A percentile compares a stretch with the other conserved stretches of the same genome.
Evolutionary conservation across 495 filamentous ascomycete genomes (phyloP).

Genomic region (Cudoniella acicularis): DNA sequence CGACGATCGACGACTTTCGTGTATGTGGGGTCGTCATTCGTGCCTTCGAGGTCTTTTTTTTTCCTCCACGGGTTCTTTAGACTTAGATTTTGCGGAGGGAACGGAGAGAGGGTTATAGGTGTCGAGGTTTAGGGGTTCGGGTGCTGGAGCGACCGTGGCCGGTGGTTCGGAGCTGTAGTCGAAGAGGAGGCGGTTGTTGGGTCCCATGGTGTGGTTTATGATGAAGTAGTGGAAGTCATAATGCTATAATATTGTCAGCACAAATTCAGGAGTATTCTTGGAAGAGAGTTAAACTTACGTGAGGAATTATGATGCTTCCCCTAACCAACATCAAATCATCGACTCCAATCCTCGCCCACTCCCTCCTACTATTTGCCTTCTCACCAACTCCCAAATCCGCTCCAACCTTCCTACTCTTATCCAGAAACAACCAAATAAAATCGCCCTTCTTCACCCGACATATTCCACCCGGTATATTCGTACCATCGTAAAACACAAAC

Average conservation of each 20-base stretch:
- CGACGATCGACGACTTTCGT: constrained; percentile 95
- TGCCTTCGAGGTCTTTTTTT: constrained; percentile 64
- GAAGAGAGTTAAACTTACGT: constrained; percentile 56
- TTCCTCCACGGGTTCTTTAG: constrained; percentile 22
- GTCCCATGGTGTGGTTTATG: constrained; percentile 76
- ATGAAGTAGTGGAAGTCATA: constrained; percentile 97
- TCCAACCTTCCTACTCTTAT: constrained; percentile 84
- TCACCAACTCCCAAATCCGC: constrained; percentile 74
- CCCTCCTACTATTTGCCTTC: constrained; percentile 61
- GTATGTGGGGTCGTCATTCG: constrained; percentile 69
- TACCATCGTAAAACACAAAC: constrained; percentile 98
- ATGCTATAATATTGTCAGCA: constrained; percentile 53
- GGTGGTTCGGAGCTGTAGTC: constrained; percentile 60
- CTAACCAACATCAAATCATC: constrained; percentile 94
- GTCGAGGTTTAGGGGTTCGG: constrained; percentile 18
- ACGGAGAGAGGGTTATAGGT: constrained; percentile 42
- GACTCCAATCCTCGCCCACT: constrained; percentile 93
- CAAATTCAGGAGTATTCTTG: background rate
- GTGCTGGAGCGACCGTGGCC: background rate
- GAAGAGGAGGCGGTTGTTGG: constrained; percentile 69
- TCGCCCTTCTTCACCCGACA: constrained; percentile 92
- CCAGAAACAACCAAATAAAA: constrained; percentile 84
- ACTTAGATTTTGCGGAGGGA: constrained; percentile 35
- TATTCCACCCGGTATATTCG: constrained; percentile 79
- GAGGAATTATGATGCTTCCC: constrained; percentile 89